Evolutionary conservation across 116 monocot genomes (phyloP), one percentile per base, ranked within the genome.

Genomic region (Phalaenopsis hybrid): DNA sequence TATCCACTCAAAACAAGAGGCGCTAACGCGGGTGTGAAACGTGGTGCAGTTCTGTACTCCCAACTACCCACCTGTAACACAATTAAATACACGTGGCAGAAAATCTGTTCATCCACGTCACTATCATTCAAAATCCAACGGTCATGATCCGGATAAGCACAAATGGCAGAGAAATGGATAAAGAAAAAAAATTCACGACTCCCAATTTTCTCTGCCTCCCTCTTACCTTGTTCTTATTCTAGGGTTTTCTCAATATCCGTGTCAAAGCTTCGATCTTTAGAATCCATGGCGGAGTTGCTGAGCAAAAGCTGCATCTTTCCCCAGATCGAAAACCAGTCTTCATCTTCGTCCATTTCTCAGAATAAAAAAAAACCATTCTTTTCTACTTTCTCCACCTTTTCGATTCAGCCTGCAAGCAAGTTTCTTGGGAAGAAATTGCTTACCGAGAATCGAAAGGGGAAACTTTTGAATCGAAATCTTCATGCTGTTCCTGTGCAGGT

Each of bases 251-350:
- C 65, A 25, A 65, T 63, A n/a, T 65, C 23, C 25, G 7, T 65
- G 65, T 25, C 12, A 15, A 52, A 52, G 65, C 34, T 11, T 1
- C 13, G 10, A 33, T 84, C 51, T 83, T 44, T 68, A 59, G 59
- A 5, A 57, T 52, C 80, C 75, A 86, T 86, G 85, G 82, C 88
- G 80, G 82, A 82, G 43, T 68, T 80, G 6, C 20, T 85, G 73
- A 37, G 20, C 44, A 34, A 58, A 45, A 76, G 85, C 23, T 48
- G 37, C 21, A 25, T 82, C 43, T 77, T 88, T 34, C 41, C 50
- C 0, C 80, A 70, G 28, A 28, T 28, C 28, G 28, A 28, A 28
- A 28, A 28, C 28, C 28, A 28, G 28, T 28, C 28, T 28, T 28
- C 28, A 28, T 28, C 28, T 28, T 28, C 28, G 28, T 31, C 25